Base-by-base conservation (phyloP, 805 yeast species). In the Candida boidinii region DNA sequence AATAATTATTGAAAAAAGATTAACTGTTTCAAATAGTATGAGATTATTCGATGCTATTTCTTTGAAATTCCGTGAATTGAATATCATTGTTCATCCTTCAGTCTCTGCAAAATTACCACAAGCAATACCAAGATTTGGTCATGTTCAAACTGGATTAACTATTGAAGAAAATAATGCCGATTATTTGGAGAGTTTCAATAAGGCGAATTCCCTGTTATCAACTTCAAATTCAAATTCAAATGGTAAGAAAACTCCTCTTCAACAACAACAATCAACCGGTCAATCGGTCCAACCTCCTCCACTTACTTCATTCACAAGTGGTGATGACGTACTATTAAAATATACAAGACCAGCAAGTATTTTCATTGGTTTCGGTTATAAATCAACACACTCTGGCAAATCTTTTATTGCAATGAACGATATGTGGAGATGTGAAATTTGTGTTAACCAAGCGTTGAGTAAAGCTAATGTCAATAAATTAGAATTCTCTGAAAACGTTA, bases 1-100 rank as follows among this genome's bases (percentile, higher is more conserved):
- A 29, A 60, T 39, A 41, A 58, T 13, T 60, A 65, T 27, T 26
- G 35, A 35, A 5, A 65, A 67, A 41, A 58, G 62, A 17, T 56
- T 77, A 4, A 54, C 53, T 5, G 43, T 79, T 35, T 39, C 33
- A 11, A 49, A 45, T 26, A 39, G 25, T 14, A 31, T 55, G 5
- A 26, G 71, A 58, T 55, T 79, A n/a, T 56, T 81, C 20, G 86
- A 82, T 52, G 55, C 62, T 0, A 42, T 58, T 7, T 64, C 73
- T 1, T 56, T 63, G 30, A 62, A 53, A 17, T 81, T 79, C 46
- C 55, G 65, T 15, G 69, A 68, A 42, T 54, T 76, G 17, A 60
- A 60, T 17, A 27, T 54, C 27, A 40, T 41, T 20, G 45, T 53
- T 11, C 60, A 55, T 36, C 60, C 61, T 13, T 44, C 55, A 1